These are phyloP conservation scores for Psidium guajava DNA, from an alignment of 345 rosid genomes.

Conservation along the genomic window DNA sequence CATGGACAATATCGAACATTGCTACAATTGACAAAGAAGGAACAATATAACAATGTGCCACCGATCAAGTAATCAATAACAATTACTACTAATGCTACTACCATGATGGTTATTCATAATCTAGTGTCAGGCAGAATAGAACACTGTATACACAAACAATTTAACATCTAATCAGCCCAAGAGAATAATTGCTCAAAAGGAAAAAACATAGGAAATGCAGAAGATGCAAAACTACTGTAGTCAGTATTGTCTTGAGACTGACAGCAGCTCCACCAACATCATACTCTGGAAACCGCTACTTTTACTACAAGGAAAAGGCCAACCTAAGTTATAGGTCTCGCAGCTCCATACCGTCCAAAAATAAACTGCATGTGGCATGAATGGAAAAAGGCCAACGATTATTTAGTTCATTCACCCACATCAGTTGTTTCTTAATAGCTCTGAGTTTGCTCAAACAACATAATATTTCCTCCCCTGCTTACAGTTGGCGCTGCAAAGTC, in stretches of 20 bases:
- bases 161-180: neutral
- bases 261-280: neutral
- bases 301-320: neutral
- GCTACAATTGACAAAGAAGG: neutral
- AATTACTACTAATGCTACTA: neutral
- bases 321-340: neutral
- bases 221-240: neutral
- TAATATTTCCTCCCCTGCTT: neutral
- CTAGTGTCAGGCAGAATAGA: neutral
- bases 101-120: neutral
- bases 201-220: neutral
- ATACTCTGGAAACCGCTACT: neutral
- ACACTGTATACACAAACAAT: neutral
- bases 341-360: neutral
- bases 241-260: neutral
- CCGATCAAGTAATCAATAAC: neutral
- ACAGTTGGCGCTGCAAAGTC: neutral
- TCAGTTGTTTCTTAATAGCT: neutral
- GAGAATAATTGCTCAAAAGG: neutral
- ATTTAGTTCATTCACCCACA: neutral
- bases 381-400: neutral
- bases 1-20: neutral
- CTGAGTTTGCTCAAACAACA: neutral
- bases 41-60: neutral
- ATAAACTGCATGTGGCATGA: neutral